Evolutionary conservation across 176 grass and related monocot genomes (phyloP).

Genomic region (Miscanthus lutarioriparius): DNA sequence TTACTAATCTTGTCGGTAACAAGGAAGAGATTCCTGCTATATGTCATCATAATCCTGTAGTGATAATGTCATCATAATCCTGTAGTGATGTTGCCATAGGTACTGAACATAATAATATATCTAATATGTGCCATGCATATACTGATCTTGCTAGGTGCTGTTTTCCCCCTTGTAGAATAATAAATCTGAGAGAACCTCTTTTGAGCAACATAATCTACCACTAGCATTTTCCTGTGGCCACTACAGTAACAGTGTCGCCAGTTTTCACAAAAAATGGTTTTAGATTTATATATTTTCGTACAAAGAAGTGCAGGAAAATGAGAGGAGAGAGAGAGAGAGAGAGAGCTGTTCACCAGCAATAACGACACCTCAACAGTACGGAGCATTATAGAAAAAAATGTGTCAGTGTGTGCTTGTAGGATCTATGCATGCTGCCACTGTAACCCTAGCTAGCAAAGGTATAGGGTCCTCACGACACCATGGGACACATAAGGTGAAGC

Average conservation of each 20-base stretch:
- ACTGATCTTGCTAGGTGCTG: background rate
- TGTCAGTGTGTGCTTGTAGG: background rate
- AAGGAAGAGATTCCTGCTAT: slow-evolving; percentile 25
- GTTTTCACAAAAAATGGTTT: no score
- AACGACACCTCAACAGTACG: slow-evolving; percentile 12
- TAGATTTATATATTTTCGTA: background rate
- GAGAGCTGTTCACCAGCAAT: background rate
- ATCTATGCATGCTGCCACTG: slow-evolving; percentile 1
- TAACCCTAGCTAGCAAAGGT: slow-evolving; percentile 5
- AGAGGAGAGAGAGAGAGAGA: background rate
- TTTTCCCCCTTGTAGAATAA: background rate
- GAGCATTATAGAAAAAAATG: background rate
- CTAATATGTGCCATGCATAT: no score
- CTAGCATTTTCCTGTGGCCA: background rate
- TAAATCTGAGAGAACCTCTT: background rate
- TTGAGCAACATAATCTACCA: background rate
- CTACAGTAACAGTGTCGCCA: background rate
- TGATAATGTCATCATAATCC: slow-evolving; percentile 31
- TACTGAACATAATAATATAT: background rate
- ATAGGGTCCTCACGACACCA: slow-evolving; percentile 24
- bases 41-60: slow-evolving; percentile 15
- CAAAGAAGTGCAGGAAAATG: background rate
- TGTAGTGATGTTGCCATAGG: background rate
- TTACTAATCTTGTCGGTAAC: slow-evolving; percentile 20
- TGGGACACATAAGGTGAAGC: slow-evolving; percentile 37